Evolutionary conservation across 495 filamentous ascomycete genomes (phyloP), one percentile per base, ranked within the genome.

Genomic region (Aspergillus incahuasiensis): DNA sequence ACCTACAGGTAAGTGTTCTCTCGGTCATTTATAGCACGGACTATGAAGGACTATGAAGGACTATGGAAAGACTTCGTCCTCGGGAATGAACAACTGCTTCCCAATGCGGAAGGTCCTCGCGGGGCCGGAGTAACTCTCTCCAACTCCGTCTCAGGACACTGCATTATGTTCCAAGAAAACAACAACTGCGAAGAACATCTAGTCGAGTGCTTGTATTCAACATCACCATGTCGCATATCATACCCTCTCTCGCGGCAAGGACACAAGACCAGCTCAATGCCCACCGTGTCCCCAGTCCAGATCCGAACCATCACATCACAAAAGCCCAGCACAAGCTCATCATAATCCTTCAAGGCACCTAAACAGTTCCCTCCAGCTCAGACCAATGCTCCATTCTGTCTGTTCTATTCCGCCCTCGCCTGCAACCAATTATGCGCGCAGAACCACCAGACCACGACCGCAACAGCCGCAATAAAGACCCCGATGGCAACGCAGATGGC

Each of bases 341-440:
- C 25, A 28, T 44, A 20, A 11, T 22, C 16, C 18, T 44, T 20
- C 6, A 35, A 8, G 8, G 25, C 25, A 28, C 25, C n/a, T n/a
- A n/a, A n/a, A n/a, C n/a, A n/a, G n/a, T n/a, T n/a, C n/a, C n/a
- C n/a, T n/a, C n/a, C n/a, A n/a, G n/a, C n/a, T n/a, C n/a, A n/a
- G n/a, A n/a, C n/a, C n/a, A n/a, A n/a, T n/a, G n/a, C n/a, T n/a
- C n/a, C n/a, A n/a, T n/a, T n/a, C n/a, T n/a, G n/a, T n/a, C n/a
- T n/a, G n/a, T 30, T 9, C 28, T 30, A 38, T 38, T 3, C 42
- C 0, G 15, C 48, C 18, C 21, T 18, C 5, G 61, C 54, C 21
- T 61, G 63, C 20, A 74, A 46, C 74, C 74, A 77, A 43, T 72
- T 63, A 54, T 75, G 72, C 40, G 69, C 64, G 22, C 58, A 63